Percentiles rank a stretch among this genome's conserved stretches.
Evolutionary conservation across 2,329 filamentous ascomycete species (phyloP).

Genomic region (Aureobasidium sp.): DNA sequence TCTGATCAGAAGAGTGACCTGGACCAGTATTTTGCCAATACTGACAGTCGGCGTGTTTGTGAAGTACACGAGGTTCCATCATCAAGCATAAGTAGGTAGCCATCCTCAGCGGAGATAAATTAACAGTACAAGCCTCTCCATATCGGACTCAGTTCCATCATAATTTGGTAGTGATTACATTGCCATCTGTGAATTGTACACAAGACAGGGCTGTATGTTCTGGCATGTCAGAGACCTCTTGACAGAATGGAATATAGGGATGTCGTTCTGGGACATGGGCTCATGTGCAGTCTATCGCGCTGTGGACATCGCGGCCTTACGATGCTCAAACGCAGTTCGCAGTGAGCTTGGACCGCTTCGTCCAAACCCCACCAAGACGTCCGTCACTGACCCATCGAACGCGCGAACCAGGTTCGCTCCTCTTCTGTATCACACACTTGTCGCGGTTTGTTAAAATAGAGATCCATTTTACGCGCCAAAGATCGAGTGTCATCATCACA

Average conservation of each 20-base stretch:
- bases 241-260: no score
- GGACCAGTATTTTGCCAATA: neutral
- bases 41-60: neutral
- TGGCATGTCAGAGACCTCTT: no score
- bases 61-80: neutral
- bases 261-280: no score
- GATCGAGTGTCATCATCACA: neutral
- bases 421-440: neutral
- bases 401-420: neutral
- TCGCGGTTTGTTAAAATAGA: neutral
- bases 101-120: neutral
- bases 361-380: neutral
- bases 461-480: constrained; percentile 1
- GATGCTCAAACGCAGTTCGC: no score
- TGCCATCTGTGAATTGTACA: no score
- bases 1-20: neutral
- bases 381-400: neutral
- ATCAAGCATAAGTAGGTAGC: neutral
- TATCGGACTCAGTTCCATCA: no score
- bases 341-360: neutral
- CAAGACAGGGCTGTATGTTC: no score
- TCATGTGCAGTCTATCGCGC: no score
- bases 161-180: no score
- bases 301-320: no score
- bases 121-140: neutral